Evolutionary conservation across 148 eudicot species (phyloP), one percentile per base, ranked within the genome.

Genomic region (Persicaria tinctoria): DNA sequence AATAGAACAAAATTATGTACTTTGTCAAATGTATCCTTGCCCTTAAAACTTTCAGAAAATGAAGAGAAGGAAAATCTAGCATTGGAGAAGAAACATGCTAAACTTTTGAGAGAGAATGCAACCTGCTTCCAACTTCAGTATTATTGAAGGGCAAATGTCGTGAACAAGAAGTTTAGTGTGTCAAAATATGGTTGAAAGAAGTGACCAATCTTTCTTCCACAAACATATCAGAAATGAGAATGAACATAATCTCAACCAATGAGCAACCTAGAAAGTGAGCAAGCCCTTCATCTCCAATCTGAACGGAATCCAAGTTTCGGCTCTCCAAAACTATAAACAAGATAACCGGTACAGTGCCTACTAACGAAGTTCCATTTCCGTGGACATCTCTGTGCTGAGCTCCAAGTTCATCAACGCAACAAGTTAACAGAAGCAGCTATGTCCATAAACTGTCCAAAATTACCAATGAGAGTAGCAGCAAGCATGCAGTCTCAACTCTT

Each of bases 81-180:
- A 23, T 23, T 8, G 3, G 32, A 44, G 4, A 44, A 4, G 49
- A 46, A 45, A n/a, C 13, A 48, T 70, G 47, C 70, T 82, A 78
- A 79, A 92, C 99, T 97, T 79, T 23, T 23, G 93, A 87, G 57
- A 96, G 85, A 85, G 86, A 85, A 41, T 80, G 90, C 23, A 96
- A 86, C 71, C 97, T 78, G 88, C 89, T 92, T 76, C 97, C 93
- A 78, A 96, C 97, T 78, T 87, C 97, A 46, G 99, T 96, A 81
- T 96, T 97, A 79, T 86, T 91, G 85, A 96, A 79, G 64, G 62
- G 86, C 68, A 76, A 76, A 75, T 92, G 89, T 66, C 97, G 97
- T 96, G 16, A 70, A 16, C 46, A 27, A 70, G 53, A 70, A 20
- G 73, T 14, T 47, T n/a, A 70, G 79, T 41, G 46, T 72, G 51